Base-by-base conservation (phyloP, 2,329 filamentous ascomycete species). In the Alternaria brassicicola region DNA sequence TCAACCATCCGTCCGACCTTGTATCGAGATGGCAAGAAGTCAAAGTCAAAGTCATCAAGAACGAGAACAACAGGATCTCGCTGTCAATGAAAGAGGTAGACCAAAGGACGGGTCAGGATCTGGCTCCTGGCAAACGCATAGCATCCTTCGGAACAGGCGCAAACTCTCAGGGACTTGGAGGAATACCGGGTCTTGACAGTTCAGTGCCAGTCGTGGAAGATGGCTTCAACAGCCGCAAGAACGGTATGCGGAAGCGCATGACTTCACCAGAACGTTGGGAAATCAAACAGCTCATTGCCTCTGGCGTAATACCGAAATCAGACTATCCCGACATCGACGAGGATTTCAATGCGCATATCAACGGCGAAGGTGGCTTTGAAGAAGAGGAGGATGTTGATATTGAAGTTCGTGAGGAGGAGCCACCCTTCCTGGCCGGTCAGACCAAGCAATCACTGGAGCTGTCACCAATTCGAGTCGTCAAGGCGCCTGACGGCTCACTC, bases 31-130 rank as follows among this genome's bases (percentile, higher is more conserved):
- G 90, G 6, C 93, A 98, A 74, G 81, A 86, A 1, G 92, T 99
- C 52, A 96, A 95, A 76, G 92, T 98, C 68, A 99, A 99, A 76
- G 89, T 99, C 23, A 83, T 90, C 70, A 97, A 91, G 72, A 88
- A 97, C 52, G 91, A 98, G 71, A 89, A 90, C 4, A 87, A 83
- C 52, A 86, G 91, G 26, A 89, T 98, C 69, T 93, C 93, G 0
- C 80, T 99, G 6, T 97, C 93, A 0, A 97, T 99, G 93, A 97
- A 97, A 73, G 94, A 97, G 61, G 93, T 97, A 15, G 94, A 99
- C 68, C 95, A 99, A 76, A 85, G 86, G 28, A 93, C 91, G 3
- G 95, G 95, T 6, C 85, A 87, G 71, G 95, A 99, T 71, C 80
- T 97, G 36, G 87, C 89, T 28, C 92, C 93, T 0, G 88, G 93